Evolutionary conservation across 2,329 filamentous ascomycete genomes (phyloP).

Genomic region (Zasmidium cellare): DNA sequence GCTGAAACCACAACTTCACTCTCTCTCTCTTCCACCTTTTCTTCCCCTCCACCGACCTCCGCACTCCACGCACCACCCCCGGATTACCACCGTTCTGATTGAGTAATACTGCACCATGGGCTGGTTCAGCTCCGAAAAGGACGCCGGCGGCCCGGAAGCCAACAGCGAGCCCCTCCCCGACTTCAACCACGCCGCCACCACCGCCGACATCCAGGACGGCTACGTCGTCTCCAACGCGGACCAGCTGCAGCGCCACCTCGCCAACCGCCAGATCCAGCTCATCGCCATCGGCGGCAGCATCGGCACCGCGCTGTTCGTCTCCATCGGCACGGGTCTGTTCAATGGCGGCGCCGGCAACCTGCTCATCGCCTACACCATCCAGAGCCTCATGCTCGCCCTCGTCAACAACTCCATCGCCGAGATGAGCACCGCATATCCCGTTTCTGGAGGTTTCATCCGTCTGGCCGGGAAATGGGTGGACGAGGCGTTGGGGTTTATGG

Average conservation of each 20-base stretch:
- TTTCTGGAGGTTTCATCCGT: conserved; percentile 64
- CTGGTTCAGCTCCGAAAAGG: background rate
- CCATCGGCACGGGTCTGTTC: conserved; percentile 58
- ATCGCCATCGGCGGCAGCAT: conserved; percentile 39
- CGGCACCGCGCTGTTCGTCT: conserved; percentile 36
- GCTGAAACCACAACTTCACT: background rate
- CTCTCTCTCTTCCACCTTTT: background rate
- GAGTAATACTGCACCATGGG: background rate
- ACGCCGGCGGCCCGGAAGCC: background rate
- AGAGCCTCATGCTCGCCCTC: conserved; percentile 57
- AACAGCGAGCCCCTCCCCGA: background rate
- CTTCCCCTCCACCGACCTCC: background rate
- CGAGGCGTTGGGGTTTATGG: conserved; percentile 60
- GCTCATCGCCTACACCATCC: conserved; percentile 60
- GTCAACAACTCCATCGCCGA: conserved; percentile 68
- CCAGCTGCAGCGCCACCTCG: conserved; percentile 33
- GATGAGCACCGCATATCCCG: conserved; percentile 64
- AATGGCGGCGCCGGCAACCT: conserved; percentile 54
- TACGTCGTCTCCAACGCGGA: conserved; percentile 28
- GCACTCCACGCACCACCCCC: background rate
- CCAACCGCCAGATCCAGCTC: conserved; percentile 38
- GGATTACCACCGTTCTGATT: background rate
- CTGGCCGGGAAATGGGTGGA: conserved; percentile 65
- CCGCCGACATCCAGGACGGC: conserved; percentile 15
- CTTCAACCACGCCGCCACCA: background rate